Percentiles rank a stretch among this genome's conserved stretches.
Evolutionary conservation across 169 alveolate genomes (phyloP).

Genomic region (Plasmodium vivax): DNA sequence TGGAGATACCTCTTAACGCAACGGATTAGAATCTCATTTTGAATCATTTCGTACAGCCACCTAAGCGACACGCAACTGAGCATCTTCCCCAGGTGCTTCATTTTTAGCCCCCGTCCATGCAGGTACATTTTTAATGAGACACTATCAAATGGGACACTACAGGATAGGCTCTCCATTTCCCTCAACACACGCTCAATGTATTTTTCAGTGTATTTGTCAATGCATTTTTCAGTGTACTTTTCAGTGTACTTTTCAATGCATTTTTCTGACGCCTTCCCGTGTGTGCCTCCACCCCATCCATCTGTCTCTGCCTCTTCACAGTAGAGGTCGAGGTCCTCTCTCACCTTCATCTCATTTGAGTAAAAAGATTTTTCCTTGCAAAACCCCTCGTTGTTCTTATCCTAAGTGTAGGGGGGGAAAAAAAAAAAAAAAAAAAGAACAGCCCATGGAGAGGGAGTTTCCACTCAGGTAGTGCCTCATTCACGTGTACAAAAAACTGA

Average conservation of each 20-base stretch:
- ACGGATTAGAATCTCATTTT: slow-evolving; percentile 40
- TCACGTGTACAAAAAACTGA: not conserved
- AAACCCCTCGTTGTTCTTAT: not conserved
- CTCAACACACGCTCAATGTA: slow-evolving; percentile 8
- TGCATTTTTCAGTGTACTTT: too few relatives aligned
- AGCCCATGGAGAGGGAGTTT: not conserved
- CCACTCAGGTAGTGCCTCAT: not conserved
- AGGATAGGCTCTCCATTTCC: slow-evolving; percentile 34
- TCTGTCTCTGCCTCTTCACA: not conserved
- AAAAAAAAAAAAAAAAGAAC: not conserved
- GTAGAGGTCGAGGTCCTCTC: slow-evolving; percentile 5
- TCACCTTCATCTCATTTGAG: not conserved
- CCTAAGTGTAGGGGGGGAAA: not conserved
- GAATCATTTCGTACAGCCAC: slow-evolving; percentile 40
- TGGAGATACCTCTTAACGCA: slow-evolving; percentile 14
- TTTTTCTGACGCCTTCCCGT: not conserved
- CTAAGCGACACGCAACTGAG: slow-evolving; percentile 17
- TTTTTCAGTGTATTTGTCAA: not conserved
- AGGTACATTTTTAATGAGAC: slow-evolving; percentile 28
- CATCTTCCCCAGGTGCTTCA: slow-evolving; percentile 53
- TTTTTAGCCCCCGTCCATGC: slow-evolving; percentile 46
- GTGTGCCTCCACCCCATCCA: not conserved
- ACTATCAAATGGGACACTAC: slow-evolving; percentile 45
- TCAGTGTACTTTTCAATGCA: not conserved
- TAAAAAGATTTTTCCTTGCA: not conserved